Conservation (phyloP, 164 flowering plant species). For the Dillenia turbinata region DNA sequence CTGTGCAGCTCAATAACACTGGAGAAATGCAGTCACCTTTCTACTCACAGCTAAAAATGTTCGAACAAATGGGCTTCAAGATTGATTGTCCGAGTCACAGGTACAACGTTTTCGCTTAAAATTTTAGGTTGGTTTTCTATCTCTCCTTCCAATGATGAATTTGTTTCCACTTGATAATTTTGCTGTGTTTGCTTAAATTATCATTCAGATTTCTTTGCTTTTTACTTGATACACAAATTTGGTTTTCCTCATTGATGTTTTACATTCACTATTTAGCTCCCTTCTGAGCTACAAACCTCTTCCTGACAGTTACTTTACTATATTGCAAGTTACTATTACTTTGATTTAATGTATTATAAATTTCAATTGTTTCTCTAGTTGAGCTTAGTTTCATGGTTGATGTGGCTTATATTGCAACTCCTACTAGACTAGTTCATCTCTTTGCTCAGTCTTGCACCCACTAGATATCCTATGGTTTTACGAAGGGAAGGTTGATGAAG, state of each 20-base stretch:
- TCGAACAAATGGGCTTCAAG: constrained; percentile 90
- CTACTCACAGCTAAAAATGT: constrained; percentile 83
- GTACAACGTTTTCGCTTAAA: constrained; percentile 78
- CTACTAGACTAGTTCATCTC: too few species aligned
- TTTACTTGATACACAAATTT: too few species aligned
- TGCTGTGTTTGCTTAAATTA: too few species aligned
- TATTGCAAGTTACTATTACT: too few species aligned
- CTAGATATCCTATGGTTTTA: too few species aligned
- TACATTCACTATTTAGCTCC: too few species aligned
- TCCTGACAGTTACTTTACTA: too few species aligned
- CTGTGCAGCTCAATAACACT: neutral
- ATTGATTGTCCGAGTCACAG: constrained; percentile 71
- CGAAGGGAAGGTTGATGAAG: too few species aligned
- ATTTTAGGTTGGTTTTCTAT: constrained; percentile 46
- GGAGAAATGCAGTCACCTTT: constrained; percentile 1
- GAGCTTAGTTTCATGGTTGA: neutral
- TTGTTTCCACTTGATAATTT: neutral
- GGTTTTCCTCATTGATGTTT: too few species aligned
- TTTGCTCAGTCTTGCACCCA: too few species aligned
- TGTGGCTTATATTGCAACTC: neutral
- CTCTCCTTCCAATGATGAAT: neutral
- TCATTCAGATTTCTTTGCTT: too few species aligned
- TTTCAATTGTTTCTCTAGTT: neutral
- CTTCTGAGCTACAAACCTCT: too few species aligned
- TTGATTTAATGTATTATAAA: neutral